Evolutionary conservation across 2,329 filamentous ascomycete genomes (phyloP).

Genomic region (Leptographium wingfieldii): DNA sequence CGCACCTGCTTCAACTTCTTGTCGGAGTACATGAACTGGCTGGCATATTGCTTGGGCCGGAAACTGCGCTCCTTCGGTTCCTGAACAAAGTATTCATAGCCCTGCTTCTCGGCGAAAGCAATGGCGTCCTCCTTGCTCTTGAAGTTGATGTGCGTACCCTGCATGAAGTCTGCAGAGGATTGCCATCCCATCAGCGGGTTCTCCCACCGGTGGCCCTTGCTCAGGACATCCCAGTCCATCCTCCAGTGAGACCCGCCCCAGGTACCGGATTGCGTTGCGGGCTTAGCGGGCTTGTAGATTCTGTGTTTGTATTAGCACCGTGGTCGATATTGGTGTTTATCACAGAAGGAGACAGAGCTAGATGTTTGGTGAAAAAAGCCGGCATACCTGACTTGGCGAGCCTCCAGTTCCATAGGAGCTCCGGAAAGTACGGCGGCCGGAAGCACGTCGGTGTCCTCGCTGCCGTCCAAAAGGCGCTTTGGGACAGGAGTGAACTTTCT

Average conservation of each 20-base stretch:
- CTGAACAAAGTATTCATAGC: conserved; percentile 98
- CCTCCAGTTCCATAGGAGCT: conserved; percentile 86
- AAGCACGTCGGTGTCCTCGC: conserved; percentile 61
- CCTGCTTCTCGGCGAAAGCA: conserved; percentile 92
- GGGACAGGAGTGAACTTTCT: conserved; percentile 88
- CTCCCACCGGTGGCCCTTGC: conserved; percentile 94
- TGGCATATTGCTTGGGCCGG: conserved; percentile 85
- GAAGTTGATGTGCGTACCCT: conserved; percentile 85
- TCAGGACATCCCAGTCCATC: conserved; percentile 95
- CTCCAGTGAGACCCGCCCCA: conserved; percentile 82
- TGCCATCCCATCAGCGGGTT: conserved; percentile 99
- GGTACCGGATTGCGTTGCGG: conserved; percentile 89
- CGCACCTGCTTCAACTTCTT: conserved; percentile 80
- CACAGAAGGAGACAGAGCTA: no score
- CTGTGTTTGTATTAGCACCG: conserved; percentile 32
- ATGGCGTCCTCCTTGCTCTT: conserved; percentile 90
- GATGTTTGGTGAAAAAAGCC: neutral
- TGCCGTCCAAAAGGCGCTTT: conserved; percentile 80
- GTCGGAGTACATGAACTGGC: conserved; percentile 81
- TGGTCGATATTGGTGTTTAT: neutral
- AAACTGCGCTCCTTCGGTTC: conserved; percentile 85
- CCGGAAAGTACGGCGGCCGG: conserved; percentile 82
- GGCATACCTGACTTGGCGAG: conserved; percentile 77
- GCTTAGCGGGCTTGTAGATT: conserved; percentile 83
- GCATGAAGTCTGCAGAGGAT: conserved; percentile 88